Evolutionary conservation across 257 asterid species (phyloP), one percentile per base, ranked within the genome.

Genomic region (Solanum megistacrolobum): DNA sequence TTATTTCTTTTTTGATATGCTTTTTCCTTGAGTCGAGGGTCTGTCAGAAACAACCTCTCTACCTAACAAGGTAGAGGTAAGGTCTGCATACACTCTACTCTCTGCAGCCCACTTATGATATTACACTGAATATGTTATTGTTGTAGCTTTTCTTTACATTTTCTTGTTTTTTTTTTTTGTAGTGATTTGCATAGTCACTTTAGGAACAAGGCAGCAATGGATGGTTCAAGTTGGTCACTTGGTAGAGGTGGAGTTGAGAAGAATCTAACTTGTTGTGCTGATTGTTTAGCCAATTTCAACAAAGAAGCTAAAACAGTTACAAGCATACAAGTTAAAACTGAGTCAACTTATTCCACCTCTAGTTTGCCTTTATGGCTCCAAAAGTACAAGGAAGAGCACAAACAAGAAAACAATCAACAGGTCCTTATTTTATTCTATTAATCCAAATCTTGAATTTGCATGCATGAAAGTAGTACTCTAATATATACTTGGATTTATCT

Each of bases 361-460:
- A 92, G 89, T 87, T 92, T 97, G 93, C 99, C 99, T 41, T 88
- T 93, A 65, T 97, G 99, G 99, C 98, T 97, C 41, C 97, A 93
- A 76, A 92, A 93, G 86, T 94, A 92, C 93, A 95, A 93, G 82
- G 93, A 93, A 83, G 94, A 94, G 89, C 65, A 94, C 43, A 46
- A 69, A 36, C 91, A 87, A 62, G 81, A 86, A 29, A 83, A 72
- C n/a, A 48, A 29, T 43, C 90, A 93, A 84, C 92, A 94, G 95
- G 98, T 94, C 31, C 29, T 20, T 58, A 43, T 48, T n/a, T 35
- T 11, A 46, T 7, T 16, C 43, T 7, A 84, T 9, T 79, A 27
- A 43, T 79, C 85, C 85, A 14, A 79, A 27, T 43, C 34, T 79
- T 43, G 31, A 43, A 43, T 79, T 13, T 27, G 69, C 85, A 82